Evolutionary conservation across 176 grass and related monocot species (phyloP).

Genomic region (Zoysia japonica): DNA sequence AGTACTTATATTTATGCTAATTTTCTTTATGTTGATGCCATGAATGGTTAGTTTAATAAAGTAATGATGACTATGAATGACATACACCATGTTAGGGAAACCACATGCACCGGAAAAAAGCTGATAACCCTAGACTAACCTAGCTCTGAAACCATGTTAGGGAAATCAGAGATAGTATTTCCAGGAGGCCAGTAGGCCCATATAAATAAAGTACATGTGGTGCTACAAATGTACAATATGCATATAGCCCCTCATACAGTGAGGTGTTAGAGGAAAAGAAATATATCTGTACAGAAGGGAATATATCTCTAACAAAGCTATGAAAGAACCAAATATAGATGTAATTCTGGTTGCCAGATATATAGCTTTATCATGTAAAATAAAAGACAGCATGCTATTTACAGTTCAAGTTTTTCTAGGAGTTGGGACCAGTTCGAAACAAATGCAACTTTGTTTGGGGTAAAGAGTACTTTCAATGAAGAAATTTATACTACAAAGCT

Average conservation of each 20-base stretch:
- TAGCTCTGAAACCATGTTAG: too few species aligned
- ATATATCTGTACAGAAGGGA: too few species aligned
- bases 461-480: conserved; percentile 99
- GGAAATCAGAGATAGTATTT: too few species aligned
- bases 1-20: conserved; percentile 3
- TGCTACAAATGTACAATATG: too few species aligned
- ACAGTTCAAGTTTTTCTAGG: conserved; percentile 44
- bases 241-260: too few species aligned
- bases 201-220: too few species aligned
- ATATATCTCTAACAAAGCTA: background rate
- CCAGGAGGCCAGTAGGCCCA: too few species aligned
- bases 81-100: background rate
- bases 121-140: too few species aligned
- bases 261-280: too few species aligned
- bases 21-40: conserved; percentile 20
- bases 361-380: background rate
- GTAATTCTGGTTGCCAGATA: too few species aligned
- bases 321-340: background rate
- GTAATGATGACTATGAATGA: background rate
- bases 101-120: too few species aligned
- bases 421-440: conserved; percentile 98
- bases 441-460: conserved; percentile 87
- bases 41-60: conserved; percentile 15
- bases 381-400: conserved; percentile 1
- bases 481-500: conserved; percentile 98